Evolutionary conservation across 495 filamentous ascomycete genomes (phyloP).

Genomic region (Tuber calosporum): DNA sequence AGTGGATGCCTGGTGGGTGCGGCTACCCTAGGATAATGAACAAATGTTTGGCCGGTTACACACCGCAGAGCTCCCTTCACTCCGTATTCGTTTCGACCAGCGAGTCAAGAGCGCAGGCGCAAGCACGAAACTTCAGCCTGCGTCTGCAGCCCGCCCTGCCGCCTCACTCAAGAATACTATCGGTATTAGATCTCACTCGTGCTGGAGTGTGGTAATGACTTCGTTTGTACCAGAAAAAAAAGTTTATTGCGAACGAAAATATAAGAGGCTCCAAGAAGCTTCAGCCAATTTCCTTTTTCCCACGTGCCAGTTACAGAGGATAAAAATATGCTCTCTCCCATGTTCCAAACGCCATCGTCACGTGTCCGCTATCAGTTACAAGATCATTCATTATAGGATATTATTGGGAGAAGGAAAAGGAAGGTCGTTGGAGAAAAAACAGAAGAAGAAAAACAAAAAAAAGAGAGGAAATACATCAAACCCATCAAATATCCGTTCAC

Average conservation of each 20-base stretch:
- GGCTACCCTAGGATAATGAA: too few species aligned
- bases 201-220: background rate
- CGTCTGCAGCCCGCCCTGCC: background rate
- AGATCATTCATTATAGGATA: slow-evolving; percentile 15
- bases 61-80: background rate
- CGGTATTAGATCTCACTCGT: background rate
- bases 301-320: slow-evolving; percentile 4
- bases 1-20: too few species aligned
- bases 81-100: background rate
- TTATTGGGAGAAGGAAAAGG: slow-evolving; percentile 15
- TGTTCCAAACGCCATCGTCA: slow-evolving; percentile 28
- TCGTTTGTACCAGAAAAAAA: background rate
- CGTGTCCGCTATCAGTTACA: slow-evolving; percentile 27
- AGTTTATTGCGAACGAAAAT: background rate
- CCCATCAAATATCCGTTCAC: slow-evolving; percentile 13
- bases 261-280: background rate
- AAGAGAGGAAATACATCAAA: slow-evolving; percentile 21
- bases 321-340: slow-evolving; percentile 16
- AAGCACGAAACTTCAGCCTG: background rate
- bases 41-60: too few species aligned
- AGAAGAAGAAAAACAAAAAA: slow-evolving; percentile 16
- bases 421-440: slow-evolving; percentile 23
- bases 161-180: background rate
- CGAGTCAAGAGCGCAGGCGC: background rate
- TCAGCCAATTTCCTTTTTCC: background rate